Evolutionary conservation across 257 asterid species (phyloP).

Genomic region (Solanum peruvianum): DNA sequence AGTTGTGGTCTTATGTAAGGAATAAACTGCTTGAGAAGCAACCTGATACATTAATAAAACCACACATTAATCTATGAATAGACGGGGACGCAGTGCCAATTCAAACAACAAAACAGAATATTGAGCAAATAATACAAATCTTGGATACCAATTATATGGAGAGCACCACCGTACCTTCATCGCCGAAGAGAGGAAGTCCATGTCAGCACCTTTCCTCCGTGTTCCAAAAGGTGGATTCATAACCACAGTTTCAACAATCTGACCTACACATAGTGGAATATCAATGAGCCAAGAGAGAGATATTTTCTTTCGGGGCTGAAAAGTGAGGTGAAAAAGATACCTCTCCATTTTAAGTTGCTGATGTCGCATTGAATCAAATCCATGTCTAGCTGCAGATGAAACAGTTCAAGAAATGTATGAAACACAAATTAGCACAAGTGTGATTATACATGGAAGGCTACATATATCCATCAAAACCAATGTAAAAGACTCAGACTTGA

Average conservation of each 20-base stretch:
- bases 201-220: constrained; percentile 91
- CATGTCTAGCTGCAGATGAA: constrained; percentile 51
- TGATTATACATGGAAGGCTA: not conserved
- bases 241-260: constrained; percentile 60
- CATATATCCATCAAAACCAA: not conserved
- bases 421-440: not conserved
- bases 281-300: not conserved
- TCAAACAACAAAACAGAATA: not conserved
- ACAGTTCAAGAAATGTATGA: not conserved
- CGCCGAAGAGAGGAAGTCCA: constrained; percentile 70
- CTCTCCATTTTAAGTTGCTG: constrained; percentile 47
- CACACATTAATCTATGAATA: not conserved
- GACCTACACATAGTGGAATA: constrained; percentile 30
- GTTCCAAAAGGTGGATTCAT: constrained; percentile 99
- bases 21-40: constrained; percentile 89
- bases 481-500: not conserved
- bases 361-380: constrained; percentile 70
- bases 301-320: not conserved
- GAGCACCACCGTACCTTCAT: constrained; percentile 41
- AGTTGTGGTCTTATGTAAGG: constrained; percentile 90
- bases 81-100: not conserved
- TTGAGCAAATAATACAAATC: not conserved
- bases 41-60: constrained; percentile 38
- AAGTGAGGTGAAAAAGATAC: constrained; percentile 22
- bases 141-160: not conserved